Conservation (phyloP, 345 rosid species). For the Linum lewisii region DNA sequence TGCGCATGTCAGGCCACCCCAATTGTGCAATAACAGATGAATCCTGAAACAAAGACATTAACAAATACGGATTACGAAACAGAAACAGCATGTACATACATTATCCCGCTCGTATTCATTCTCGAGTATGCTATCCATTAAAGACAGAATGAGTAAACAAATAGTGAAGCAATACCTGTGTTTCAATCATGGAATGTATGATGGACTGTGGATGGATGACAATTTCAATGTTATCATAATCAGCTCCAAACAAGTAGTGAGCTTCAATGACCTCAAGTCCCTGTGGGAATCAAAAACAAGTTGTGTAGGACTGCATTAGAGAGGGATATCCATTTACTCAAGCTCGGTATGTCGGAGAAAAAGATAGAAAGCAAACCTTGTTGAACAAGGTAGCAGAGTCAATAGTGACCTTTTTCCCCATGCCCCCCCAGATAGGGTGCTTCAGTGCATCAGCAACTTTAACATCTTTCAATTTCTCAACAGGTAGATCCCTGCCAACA, state of each 20-base stretch:
- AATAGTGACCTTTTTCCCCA: conserved; percentile 96
- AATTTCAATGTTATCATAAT: conserved; percentile 77
- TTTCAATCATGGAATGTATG: conserved; percentile 91
- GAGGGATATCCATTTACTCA: background rate
- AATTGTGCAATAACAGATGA: conserved; percentile 88
- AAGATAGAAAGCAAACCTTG: conserved; percentile 36
- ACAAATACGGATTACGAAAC: conserved; percentile 4
- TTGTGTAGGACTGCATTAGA: background rate
- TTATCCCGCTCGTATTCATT: background rate
- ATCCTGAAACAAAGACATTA: conserved; percentile 40
- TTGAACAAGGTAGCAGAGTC: conserved; percentile 98
- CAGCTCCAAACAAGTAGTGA: conserved; percentile 89
- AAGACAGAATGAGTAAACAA: too few species aligned
- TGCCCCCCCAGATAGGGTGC: conserved; percentile 91
- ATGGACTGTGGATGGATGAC: conserved; percentile 91
- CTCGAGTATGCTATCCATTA: too few species aligned
- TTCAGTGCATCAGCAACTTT: conserved; percentile 94
- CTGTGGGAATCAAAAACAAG: conserved; percentile 26
- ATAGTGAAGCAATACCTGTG: too few species aligned
- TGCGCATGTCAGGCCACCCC: conserved; percentile 98
- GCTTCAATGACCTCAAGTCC: conserved; percentile 98
- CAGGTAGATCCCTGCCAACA: conserved; percentile 70
- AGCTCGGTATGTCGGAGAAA: background rate
- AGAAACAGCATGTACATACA: background rate
- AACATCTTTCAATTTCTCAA: conserved; percentile 79